phyloP scores from a whole-genome alignment of 805 yeast genomes.

The Nakazawaea molendinolei region DNA sequence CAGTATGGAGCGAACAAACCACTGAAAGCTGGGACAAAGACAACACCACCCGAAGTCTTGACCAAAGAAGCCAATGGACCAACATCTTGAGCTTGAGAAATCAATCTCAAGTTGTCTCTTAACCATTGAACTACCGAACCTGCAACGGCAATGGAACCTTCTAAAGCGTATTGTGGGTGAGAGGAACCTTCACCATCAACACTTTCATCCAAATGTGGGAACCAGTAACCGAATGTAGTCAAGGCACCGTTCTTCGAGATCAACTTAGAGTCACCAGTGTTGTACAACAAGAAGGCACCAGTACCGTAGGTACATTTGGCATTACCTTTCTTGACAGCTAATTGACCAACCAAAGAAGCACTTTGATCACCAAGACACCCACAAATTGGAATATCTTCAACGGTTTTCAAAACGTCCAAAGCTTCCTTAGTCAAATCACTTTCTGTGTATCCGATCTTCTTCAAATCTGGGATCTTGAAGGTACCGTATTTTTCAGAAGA shows the following conservation, averaged over 20 bases:
- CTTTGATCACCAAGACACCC: conserved; percentile 95
- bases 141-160: conserved; percentile 95
- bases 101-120: conserved; percentile 80
- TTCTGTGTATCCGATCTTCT: conserved; percentile 43
- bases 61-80: conserved; percentile 88
- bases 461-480: conserved; percentile 54
- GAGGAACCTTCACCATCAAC: conserved; percentile 28
- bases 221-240: conserved; percentile 89
- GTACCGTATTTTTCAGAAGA: conserved; percentile 75
- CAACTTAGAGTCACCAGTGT: conserved; percentile 72
- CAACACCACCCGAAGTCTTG: conserved; percentile 80
- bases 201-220: conserved; percentile 53
- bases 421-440: conserved; percentile 45
- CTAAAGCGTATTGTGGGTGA: conserved; percentile 79
- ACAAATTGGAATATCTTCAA: conserved; percentile 65
- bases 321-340: conserved; percentile 75
- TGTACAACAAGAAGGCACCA: conserved; percentile 85
- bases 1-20: conserved; percentile 96
- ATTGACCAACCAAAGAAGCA: conserved; percentile 88
- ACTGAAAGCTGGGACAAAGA: conserved; percentile 90
- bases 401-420: conserved; percentile 37
- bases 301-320: conserved; percentile 97
- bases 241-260: conserved; percentile 75
- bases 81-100: conserved; percentile 76
- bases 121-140: conserved; percentile 94